Evolutionary conservation across 371 early-diverging fungal genomes (phyloP), one percentile per base, ranked within the genome.

Genomic region (Mucor mucedo): DNA sequence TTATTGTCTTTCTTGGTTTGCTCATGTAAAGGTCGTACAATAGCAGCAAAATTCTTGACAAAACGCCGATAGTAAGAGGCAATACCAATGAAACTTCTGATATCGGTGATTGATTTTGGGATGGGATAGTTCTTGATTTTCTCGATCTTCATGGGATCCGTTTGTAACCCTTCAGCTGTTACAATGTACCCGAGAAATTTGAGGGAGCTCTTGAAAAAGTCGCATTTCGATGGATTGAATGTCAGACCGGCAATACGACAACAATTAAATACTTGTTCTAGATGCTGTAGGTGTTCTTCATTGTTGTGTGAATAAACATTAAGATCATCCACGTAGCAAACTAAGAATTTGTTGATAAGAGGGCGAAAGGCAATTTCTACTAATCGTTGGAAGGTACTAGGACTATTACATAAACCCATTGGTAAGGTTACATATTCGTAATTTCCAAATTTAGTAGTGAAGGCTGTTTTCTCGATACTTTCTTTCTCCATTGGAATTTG

Each of bases 341-440:
- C 54, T 0, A 79, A 68, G 30, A 68, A 78, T 9, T 54, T 52
- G 5, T 71, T 65, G 4, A 70, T 48, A 40, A 53, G 62, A 6
- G 13, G 33, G 2, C 32, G 48, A 7, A 71, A 21, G 2, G 56
- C 14, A 13, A 29, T 42, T 13, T 77, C 72, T 72, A 88, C 79
- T 7, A 66, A 16, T 0, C 56, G 21, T 47, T 79, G 80, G 55
- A 86, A 87, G 0, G 76, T 71, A 9, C 69, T 65, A 0, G 4
- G 84, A 84, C 1, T 78, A 65, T 57, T 82, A 27, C 67, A 72
- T 10, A 82, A 62, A 0, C 82, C 84, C 66, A 87, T 84, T 0
- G 87, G 83, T 78, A 87, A 77, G 0, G 82, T 79, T 7, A 60
- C 14, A 56, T 65, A 85, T 55, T 84, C 75, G 62, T 62, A 88